Base-by-base conservation (phyloP, 306 rosid genomes). In the Vigna radiata region DNA sequence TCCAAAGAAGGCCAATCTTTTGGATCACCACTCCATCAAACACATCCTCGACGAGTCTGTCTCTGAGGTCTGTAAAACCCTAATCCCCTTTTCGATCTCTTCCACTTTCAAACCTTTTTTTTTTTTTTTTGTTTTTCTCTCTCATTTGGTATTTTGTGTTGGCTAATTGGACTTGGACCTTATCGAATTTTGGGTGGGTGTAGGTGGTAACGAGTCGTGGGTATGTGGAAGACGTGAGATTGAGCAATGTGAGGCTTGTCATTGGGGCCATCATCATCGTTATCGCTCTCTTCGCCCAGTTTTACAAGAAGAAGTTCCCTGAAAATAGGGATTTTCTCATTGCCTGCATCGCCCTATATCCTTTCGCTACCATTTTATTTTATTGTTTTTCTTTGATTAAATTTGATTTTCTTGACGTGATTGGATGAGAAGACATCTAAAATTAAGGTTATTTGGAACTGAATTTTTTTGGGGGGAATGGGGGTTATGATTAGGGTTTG, bases 261-360 rank as follows among this genome's bases (percentile, higher is more conserved):
- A 70, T 96, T 75, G 98, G 99, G n/a, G 48, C 89, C 25, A 53
- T 91, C 36, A 86, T 96, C 53, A 92, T 92, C 14, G 83, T 83
- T 75, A 87, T 96, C 71, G 99, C 98, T 56, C 90, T 96, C 25
- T 84, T 92, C 10, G 98, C 98, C 55, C 99, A 96, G 73, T 96
- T 96, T 65, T 92, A 96, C 91, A 95, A 89, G 78, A 96, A 92
- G 82, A 92, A 91, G 84, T 96, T 92, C 72, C 97, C 99, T 19
- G 99, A 92, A 79, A 96, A 92, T 71, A 86, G 86, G 56, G 88
- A 96, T 66, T 96, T 96, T 58, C 92, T 96, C 78, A 73, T 92
- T 71, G 84, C 69, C 25, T 96, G 97, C 91, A 92, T 92, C 81
- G 83, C 76, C 15, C 91, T 88, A 92, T 92, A 96, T 96, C 99